Percentiles rank a stretch among this genome's conserved stretches.
Conservation (phyloP, 768 basidiomycete species). For the Boletus tomentosulus region DNA sequence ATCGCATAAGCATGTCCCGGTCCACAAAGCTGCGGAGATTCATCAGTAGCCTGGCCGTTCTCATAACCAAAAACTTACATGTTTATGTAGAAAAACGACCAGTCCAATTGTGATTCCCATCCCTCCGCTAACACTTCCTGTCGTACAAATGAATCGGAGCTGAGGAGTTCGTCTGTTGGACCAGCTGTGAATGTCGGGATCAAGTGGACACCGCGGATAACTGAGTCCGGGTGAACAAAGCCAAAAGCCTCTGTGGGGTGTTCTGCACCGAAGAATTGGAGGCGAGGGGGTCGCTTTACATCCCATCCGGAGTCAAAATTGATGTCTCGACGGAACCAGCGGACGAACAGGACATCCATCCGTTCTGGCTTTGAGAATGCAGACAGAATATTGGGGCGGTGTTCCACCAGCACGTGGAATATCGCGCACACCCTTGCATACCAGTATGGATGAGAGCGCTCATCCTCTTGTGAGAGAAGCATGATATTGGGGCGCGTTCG, state of each 20-base stretch:
- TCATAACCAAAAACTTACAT: conserved; percentile 18
- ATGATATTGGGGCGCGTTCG: neutral
- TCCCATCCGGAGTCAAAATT: neutral
- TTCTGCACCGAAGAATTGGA: neutral
- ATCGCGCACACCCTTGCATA: neutral
- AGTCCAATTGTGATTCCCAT: conserved; percentile 20
- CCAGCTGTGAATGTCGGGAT: neutral
- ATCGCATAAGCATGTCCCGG: conserved; percentile 19
- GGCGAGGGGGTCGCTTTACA: neutral
- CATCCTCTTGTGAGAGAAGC: neutral
- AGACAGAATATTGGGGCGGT: neutral
- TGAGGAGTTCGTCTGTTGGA: conserved; percentile 6
- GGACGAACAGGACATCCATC: neutral
- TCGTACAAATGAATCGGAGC: neutral
- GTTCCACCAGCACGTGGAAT: neutral
- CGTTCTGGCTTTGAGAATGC: neutral
- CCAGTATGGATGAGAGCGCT: neutral
- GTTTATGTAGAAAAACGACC: conserved; percentile 30
- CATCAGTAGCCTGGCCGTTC: neutral
- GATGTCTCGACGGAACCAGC: neutral
- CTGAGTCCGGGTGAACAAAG: conserved; percentile 11
- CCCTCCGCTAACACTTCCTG: too few species aligned
- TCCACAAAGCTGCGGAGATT: conserved; percentile 25
- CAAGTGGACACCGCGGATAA: conserved; percentile 11
- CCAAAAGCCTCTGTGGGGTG: neutral